Evolutionary conservation across 208 protist genomes (phyloP).

Genomic region (Leptomonas seymouri): DNA sequence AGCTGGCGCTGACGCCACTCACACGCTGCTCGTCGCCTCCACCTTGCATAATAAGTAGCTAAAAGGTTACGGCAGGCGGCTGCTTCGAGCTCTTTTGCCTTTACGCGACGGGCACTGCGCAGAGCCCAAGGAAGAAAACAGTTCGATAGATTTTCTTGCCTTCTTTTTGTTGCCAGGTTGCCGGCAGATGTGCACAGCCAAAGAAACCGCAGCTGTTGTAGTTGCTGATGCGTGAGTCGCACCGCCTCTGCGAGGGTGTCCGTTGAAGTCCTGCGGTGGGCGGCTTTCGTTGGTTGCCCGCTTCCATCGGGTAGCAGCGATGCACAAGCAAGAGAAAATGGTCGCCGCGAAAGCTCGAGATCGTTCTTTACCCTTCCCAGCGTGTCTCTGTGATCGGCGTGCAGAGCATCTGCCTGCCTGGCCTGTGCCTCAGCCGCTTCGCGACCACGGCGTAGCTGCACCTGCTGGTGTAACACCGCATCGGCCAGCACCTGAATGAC

Average conservation of each 20-base stretch:
- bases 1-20: slow-evolving; percentile 8
- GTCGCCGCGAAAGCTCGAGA: background rate
- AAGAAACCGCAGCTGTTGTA: background rate
- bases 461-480: slow-evolving; percentile 10
- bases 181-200: background rate
- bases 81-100: background rate
- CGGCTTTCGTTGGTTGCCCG: background rate
- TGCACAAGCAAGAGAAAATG: background rate
- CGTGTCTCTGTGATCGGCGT: background rate
- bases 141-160: background rate
- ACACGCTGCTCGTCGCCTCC: background rate
- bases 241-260: slow-evolving; percentile 5
- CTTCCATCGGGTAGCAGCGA: background rate
- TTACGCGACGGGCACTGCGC: background rate
- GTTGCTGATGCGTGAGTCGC: background rate
- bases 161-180: background rate
- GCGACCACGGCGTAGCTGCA: background rate
- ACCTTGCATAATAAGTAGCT: slow-evolving; percentile 5
- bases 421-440: slow-evolving; percentile 4
- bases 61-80: background rate
- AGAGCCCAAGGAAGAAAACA: background rate
- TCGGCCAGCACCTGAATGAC: slow-evolving; percentile 14
- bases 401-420: background rate
- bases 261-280: background rate
- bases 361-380: slow-evolving; percentile 3